A percentile compares a stretch with the other conserved stretches of the same genome.
Conservation (phyloP, 2,329 filamentous ascomycete genomes). For the Penicillium glabrum region DNA sequence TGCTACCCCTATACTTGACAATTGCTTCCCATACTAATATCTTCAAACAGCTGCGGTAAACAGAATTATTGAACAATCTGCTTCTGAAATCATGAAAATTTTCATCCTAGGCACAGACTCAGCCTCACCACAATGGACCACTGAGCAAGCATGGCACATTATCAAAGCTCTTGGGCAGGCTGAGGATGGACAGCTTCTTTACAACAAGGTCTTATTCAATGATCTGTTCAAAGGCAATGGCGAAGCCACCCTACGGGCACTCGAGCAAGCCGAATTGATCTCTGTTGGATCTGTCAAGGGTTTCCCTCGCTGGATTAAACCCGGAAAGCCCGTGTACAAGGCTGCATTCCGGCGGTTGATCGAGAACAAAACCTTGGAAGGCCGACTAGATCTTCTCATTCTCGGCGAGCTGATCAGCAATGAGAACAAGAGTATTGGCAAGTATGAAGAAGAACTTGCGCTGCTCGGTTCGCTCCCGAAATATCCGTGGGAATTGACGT, state of each 20-base stretch:
- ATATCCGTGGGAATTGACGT: conserved; percentile 66
- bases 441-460: conserved; percentile 74
- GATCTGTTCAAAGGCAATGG: conserved; percentile 72
- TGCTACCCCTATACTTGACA: too few relatives aligned
- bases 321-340: conserved; percentile 82
- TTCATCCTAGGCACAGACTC: conserved; percentile 69
- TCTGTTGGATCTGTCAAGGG: conserved; percentile 71
- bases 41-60: conserved; percentile 63
- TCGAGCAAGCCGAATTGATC: conserved; percentile 85
- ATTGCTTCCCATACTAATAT: too few relatives aligned
- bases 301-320: conserved; percentile 72
- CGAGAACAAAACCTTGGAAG: conserved; percentile 69
- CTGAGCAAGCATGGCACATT: conserved; percentile 86
- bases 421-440: conserved; percentile 73
- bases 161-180: conserved; percentile 74
- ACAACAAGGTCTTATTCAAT: conserved; percentile 80
- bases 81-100: conserved; percentile 89
- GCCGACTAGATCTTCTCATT: conserved; percentile 71
- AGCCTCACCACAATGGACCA: conserved; percentile 66
- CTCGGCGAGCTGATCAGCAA: conserved; percentile 67
- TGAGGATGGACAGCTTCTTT: conserved; percentile 62
- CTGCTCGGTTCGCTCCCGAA: conserved; percentile 69
- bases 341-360: conserved; percentile 75
- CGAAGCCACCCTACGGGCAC: conserved; percentile 73
- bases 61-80: conserved; percentile 86